Evolutionary conservation across 345 rosid species (phyloP).

Genomic region (Hevea brasiliensis): DNA sequence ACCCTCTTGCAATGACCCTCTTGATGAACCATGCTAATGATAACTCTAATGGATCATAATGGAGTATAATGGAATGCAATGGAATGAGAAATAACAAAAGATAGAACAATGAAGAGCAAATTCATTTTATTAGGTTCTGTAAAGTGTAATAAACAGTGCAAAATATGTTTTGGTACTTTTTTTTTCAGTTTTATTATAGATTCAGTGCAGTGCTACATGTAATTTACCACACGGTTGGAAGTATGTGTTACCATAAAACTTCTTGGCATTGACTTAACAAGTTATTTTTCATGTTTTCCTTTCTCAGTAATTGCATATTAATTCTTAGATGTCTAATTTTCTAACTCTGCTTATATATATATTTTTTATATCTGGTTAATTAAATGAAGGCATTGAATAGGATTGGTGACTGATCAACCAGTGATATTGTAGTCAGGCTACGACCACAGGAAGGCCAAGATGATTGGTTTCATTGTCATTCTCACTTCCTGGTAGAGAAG

Average conservation of each 20-base stretch:
- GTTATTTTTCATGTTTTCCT: not conserved
- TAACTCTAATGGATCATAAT: not conserved
- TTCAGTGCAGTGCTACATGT: not conserved
- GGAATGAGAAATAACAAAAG: not conserved
- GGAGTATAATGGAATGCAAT: not conserved
- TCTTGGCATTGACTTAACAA: not conserved
- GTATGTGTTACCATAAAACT: not conserved
- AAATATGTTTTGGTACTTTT: not conserved
- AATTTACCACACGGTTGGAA: too few relatives aligned
- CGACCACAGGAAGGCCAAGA: conserved; percentile 79
- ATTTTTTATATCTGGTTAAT: conserved; percentile 29
- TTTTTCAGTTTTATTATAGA: not conserved
- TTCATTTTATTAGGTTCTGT: not conserved
- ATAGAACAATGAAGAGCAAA: not conserved
- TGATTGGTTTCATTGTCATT: conserved; percentile 86
- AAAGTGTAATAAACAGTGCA: not conserved
- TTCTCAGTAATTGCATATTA: not conserved
- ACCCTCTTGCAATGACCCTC: not conserved
- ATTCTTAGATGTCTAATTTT: not conserved
- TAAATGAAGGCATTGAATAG: conserved; percentile 40
- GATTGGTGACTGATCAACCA: conserved; percentile 76
- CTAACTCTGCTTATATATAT: conserved; percentile 6
- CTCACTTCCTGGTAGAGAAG: conserved; percentile 58
- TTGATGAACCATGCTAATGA: not conserved
- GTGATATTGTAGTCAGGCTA: conserved; percentile 86